Base-by-base conservation (phyloP, 1,139 yeast species). In the Blastobotrys proliferans region DNA sequence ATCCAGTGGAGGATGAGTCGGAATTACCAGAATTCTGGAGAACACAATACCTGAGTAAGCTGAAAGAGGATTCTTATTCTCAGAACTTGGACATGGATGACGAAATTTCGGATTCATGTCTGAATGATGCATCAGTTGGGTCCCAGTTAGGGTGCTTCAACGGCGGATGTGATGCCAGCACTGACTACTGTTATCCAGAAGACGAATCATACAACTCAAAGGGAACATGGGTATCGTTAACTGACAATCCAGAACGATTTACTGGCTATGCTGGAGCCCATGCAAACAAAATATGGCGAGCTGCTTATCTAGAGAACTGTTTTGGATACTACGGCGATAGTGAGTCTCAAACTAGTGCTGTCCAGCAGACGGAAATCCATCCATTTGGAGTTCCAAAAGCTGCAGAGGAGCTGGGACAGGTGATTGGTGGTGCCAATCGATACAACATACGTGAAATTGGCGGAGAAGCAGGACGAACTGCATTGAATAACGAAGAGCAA, bases 241-340 rank as follows among this genome's bases (percentile, higher is more conserved):
- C 82, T 20, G 86, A 84, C 46, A 94, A 94, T 58, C 97, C 96
- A 1, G 99, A 94, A 65, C 73, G 98, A 57, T 94, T 86, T 66
- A 94, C 98, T 1, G 98, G 98, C 0, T 94, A 94, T 61, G 84
- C 90, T 35, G 98, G 98, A 26, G 77, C 81, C 43, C 96, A 92
- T 58, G 87, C 96, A 19, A 79, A 82, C 53, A 90, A 83, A 60
- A 86, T 94, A 41, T 94, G 99, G 99, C 73, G 81, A 37, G 87
- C 94, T 47, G 88, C 94, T 35, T 94, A 94, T 64, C 79, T 79
- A 40, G 97, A 92, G 58, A 88, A 90, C 68, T 88, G 97, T 62
- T 90, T 90, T 66, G 68, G 67, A n/a, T 63, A 64, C 44, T 74
- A 76, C 35, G 74, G 81, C 45, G 70, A 63, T 38, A 51, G 50